These are phyloP conservation scores for Pontederia crassipes DNA, from an alignment of 176 grass and related monocot species.

Conservation along the genomic window DNA sequence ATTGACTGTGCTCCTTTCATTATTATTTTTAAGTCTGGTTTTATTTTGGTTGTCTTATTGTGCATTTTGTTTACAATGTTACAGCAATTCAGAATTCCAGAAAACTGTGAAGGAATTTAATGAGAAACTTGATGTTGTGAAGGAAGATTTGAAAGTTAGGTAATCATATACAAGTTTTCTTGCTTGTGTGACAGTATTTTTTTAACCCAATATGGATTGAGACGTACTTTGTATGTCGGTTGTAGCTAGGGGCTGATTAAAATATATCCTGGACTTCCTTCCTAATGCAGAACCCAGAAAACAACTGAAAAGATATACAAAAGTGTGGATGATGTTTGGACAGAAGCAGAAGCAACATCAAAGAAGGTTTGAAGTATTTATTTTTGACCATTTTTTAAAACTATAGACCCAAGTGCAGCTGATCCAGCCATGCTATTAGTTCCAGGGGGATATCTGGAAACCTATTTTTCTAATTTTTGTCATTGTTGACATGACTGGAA, in stretches of 20 bases:
- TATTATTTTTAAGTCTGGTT: too few species aligned
- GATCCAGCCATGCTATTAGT: too few species aligned
- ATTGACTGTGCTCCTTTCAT: too few species aligned
- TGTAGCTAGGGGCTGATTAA: not conserved
- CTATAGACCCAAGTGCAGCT: not conserved
- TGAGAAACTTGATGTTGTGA: slow-evolving; percentile 78
- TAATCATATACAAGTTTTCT: slow-evolving; percentile 21
- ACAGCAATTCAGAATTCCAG: slow-evolving; percentile 85
- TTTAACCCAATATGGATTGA: not conserved
- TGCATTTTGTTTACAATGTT: not conserved
- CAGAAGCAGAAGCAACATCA: slow-evolving; percentile 78
- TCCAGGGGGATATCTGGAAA: too few species aligned
- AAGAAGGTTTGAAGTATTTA: slow-evolving; percentile 39
- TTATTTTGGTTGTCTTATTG: too few species aligned
- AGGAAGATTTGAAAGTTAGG: slow-evolving; percentile 94
- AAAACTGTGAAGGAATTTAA: slow-evolving; percentile 77
- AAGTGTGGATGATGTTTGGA: slow-evolving; percentile 71
- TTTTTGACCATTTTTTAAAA: not conserved
- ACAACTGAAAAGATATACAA: slow-evolving; percentile 66
- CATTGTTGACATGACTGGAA: too few species aligned
- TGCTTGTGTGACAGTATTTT: not conserved
- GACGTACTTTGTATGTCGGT: not conserved
- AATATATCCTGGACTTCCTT: slow-evolving; percentile 8
- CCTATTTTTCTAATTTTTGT: too few species aligned
- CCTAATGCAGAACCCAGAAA: slow-evolving; percentile 32